Base-by-base conservation (phyloP, 2,329 filamentous ascomycete species). In the Fusarium subtropicale region DNA sequence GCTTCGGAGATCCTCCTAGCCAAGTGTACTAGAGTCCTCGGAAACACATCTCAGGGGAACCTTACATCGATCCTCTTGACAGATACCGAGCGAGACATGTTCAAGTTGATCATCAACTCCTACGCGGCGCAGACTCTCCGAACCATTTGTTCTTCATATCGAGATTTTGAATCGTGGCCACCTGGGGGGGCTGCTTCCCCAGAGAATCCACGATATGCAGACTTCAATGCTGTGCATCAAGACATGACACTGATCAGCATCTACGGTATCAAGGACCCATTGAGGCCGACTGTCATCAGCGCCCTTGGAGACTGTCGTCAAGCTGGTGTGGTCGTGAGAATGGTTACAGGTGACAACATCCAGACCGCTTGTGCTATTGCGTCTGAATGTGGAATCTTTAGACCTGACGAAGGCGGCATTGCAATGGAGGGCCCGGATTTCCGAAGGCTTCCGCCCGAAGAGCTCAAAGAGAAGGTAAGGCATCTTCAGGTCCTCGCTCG, bases 111-210 rank as follows among this genome's bases (percentile, higher is more conserved):
- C 57, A 91, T 91, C 69, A 84, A 86, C 54, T 81, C 83, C 7
- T 91, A 90, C 68, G 88, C 89, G 18, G 83, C 83, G 12, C 83
- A 88, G 45, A 93, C 91, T 18, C 85, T 94, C 20, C 88, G 92
- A 58, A 93, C 91, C 2, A 93, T 94, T 62, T 90, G 86, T 28
- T 83, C 93, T 67, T 84, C 91, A 15, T 93, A 92, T 78, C 87
- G 87, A 50, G 92, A 94, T 69, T 93, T 91, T 64, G 84, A 89
- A 52, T 82, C 80, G 55, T 93, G 91, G 91, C 91, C 91, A 33
- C 90, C 85, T 24, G 87, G 90, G 66, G 82, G 86, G 51, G 88
- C 85, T n/a, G 80, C 86, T 18, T 90, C 92, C 56, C 84, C 87
- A n/a, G 69, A 72, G 16, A 90, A 91, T 64, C 88, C 92, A 11